Evolutionary conservation across 306 rosid species (phyloP).

Genomic region (Prunus mongolica): DNA sequence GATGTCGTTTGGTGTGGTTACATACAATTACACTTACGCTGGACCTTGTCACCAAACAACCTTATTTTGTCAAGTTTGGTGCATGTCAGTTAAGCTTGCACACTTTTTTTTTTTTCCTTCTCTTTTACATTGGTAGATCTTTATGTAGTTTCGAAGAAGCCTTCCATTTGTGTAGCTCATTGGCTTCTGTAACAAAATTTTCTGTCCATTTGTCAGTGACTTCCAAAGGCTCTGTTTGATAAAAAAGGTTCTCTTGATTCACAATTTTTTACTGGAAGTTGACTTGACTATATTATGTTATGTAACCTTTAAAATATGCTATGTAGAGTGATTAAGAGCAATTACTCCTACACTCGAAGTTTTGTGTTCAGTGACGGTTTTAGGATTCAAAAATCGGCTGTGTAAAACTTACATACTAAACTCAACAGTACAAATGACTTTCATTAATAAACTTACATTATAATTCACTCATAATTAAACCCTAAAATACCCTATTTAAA

Average conservation of each 20-base stretch:
- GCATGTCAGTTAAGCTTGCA: not conserved
- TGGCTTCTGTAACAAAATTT: not conserved
- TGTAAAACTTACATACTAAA: no score
- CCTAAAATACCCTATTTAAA: no score
- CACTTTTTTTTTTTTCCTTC: no score
- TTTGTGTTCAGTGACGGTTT: fast-evolving
- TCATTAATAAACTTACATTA: no score
- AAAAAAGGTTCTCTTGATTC: not conserved
- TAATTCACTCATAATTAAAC: no score
- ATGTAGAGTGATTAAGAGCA: no score
- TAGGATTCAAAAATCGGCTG: fast-evolving
- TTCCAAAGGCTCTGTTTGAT: not conserved
- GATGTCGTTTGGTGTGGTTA: not conserved
- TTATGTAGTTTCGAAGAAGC: not conserved
- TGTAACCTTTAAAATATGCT: not conserved
- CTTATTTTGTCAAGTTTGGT: not conserved
- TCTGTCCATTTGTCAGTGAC: not conserved
- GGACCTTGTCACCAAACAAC: not conserved
- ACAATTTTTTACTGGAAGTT: not conserved
- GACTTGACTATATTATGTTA: not conserved
- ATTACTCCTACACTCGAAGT: no score
- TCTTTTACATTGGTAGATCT: not conserved
- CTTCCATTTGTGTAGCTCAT: not conserved
- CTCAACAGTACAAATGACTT: fast-evolving
- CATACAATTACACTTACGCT: not conserved